These are phyloP conservation scores for Hypoxylon rickii DNA, from an alignment of 495 filamentous ascomycete genomes.

Conservation along the genomic window DNA sequence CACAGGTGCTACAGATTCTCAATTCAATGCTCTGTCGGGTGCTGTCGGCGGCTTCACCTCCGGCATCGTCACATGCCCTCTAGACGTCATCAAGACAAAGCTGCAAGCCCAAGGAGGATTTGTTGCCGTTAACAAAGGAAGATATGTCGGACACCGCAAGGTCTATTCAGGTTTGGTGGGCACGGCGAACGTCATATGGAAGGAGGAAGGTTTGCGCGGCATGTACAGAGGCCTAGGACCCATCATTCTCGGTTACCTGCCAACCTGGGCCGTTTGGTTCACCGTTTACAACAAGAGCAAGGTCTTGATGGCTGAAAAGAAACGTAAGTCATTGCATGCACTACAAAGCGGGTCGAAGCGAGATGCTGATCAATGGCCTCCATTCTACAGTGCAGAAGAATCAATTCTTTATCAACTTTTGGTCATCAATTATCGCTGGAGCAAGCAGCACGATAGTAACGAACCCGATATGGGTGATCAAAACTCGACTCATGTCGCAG, in stretches of 20 bases:
- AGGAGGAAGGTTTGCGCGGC: constrained; percentile 83
- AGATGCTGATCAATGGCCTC: constrained; percentile 14
- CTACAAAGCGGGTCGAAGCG: neutral
- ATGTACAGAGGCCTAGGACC: constrained; percentile 94
- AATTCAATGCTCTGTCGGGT: constrained; percentile 72
- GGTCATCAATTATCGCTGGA: constrained; percentile 86
- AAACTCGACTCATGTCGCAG: constrained; percentile 96
- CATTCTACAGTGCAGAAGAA: constrained; percentile 43
- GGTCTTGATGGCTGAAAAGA: constrained; percentile 66
- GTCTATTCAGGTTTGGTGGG: constrained; percentile 86
- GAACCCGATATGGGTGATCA: constrained; percentile 99
- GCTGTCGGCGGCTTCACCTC: constrained; percentile 88
- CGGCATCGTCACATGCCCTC: constrained; percentile 91
- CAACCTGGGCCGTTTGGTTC: constrained; percentile 98
- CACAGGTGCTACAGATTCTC: constrained; percentile 50
- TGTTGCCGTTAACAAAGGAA: constrained; percentile 45
- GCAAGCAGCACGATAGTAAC: constrained; percentile 91
- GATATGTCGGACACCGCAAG: constrained; percentile 52
- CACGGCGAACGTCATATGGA: constrained; percentile 81
- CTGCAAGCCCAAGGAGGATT: constrained; percentile 94
- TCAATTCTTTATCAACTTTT: constrained; percentile 56
- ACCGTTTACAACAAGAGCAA: constrained; percentile 91
- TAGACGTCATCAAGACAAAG: constrained; percentile 99
- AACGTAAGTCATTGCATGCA: constrained; percentile 56
- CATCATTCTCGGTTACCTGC: constrained; percentile 92